Base-by-base conservation (phyloP, 73 alveolate species). In the Paramecium sonneborni region DNA sequence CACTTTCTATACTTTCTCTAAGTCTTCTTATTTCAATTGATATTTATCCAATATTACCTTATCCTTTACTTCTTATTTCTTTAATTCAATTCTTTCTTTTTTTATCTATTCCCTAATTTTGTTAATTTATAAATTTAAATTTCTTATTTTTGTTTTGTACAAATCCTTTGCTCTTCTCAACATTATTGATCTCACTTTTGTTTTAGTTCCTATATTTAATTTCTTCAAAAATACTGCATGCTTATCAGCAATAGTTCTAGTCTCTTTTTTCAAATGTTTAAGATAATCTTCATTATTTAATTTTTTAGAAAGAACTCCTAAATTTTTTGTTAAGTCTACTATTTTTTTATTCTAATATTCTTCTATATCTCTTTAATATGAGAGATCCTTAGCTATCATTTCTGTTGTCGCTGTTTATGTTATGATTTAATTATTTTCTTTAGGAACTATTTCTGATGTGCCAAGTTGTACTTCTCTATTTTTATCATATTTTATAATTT, bases 11-110 rank as follows among this genome's bases (percentile, higher is more conserved):
- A 30, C 20, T 15, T 79, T 23, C 37, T 79, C 90, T 39, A 30
- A 32, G 15, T 79, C 72, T 43, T 30, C 24, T 62, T 79, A 21
- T 24, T 43, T 39, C n/a, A 79, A 41, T 21, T 4, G 15, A 46
- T 30, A 79, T 79, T 79, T 79, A 6, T 37, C 69, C 55, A 43
- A 30, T 8, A 79, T 39, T 11, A 79, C 69, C n/a, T 79, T 79
- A 44, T 79, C 72, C 34, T 79, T 79, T 1, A 79, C 90, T 79
- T 79, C 90, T 43, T 43, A 39, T 41, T 79, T 79, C 90, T 79
- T 79, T 43, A 79, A 41, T 44, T 79, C 90, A 5, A 79, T 24
- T 79, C 41, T 2, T 24, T 79, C 76, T 46, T 79, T 43, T 20
- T 79, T 18, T 9, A 79, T 41, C 23, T 30, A 21, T 1, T 79